Evolutionary conservation across 495 filamentous ascomycete genomes (phyloP), one percentile per base, ranked within the genome.

Genomic region (Penicillium pulvis): DNA sequence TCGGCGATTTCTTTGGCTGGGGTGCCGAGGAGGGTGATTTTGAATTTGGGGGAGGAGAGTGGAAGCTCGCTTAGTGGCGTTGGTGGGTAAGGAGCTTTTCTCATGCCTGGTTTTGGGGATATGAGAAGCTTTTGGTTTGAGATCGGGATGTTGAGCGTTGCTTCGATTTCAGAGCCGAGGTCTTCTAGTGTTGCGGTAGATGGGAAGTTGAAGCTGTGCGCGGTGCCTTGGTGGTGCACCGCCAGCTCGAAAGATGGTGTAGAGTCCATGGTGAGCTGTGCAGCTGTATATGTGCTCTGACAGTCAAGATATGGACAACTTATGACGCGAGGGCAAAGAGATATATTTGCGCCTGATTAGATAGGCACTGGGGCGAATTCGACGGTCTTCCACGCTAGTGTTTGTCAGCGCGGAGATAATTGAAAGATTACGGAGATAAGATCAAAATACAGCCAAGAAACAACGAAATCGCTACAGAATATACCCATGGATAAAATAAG

Each of bases 121-220:
- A 88, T 83, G 68, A 93, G 83, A 71, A 90, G 79, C 66, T 92
- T 93, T 69, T 93, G 90, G 72, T 92, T 87, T 10, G 77, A 63
- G 24, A 74, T 60, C 4, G 90, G 87, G 56, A 94, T 87, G 53
- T 80, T 80, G 30, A 93, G 79, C 28, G 63, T 68, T 24, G 68
- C 62, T 50, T 84, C 70, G 60, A 90, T 80, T 26, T 68, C 63
- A 51, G 74, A 55, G 26, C 83, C 79, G 58, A 94, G 87, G 74
- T 91, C 87, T 68, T 80, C 72, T 44, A 90, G 80, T 57, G 89
- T 94, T 61, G 93, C 87, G 72, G 81, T 88, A 12, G 85, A 80
- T 26, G 81, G 84, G 56, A 85, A 73, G 3, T 69, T 88, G 33
- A 92, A 87, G 19, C 86, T 91, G 6, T 88, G 87, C 5, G 90